phyloP scores from a whole-genome alignment of 306 rosid genomes.

The Echinosophora koreensis region DNA sequence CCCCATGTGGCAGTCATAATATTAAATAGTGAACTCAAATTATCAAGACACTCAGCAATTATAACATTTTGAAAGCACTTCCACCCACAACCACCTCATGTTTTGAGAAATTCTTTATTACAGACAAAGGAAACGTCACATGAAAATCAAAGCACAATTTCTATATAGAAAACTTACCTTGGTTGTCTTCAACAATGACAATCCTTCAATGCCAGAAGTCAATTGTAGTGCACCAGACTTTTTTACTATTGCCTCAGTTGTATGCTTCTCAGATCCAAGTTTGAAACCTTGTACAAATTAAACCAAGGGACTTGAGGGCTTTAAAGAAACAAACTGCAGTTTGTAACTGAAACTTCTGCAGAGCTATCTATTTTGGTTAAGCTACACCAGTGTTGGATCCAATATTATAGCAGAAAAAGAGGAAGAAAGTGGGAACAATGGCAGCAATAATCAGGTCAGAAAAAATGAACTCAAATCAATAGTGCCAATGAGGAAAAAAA shows the following conservation, averaged over 20 bases:
- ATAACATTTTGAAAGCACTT: background rate
- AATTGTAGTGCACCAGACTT: slow-evolving; percentile 72
- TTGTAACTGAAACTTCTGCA: slow-evolving; percentile 16
- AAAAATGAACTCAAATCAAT: background rate
- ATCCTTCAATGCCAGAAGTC: slow-evolving; percentile 88
- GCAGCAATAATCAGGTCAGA: slow-evolving; percentile 19
- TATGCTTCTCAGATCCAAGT: slow-evolving; percentile 94
- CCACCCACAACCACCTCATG: background rate
- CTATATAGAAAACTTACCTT: slow-evolving; percentile 56
- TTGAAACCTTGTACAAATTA: slow-evolving; percentile 75
- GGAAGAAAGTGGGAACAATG: background rate
- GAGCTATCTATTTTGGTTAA: slow-evolving; percentile 4
- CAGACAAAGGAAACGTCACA: background rate
- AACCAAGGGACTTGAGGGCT: slow-evolving; percentile 13
- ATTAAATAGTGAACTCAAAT: background rate
- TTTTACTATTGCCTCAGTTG: slow-evolving; percentile 67
- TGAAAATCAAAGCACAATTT: slow-evolving; percentile 18
- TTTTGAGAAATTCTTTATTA: background rate
- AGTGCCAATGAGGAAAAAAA: background rate
- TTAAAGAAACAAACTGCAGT: slow-evolving; percentile 28
- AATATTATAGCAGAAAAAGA: slow-evolving; percentile 2
- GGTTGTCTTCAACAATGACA: slow-evolving; percentile 88
- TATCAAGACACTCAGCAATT: background rate
- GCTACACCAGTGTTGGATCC: slow-evolving; percentile 4
- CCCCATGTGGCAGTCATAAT: background rate